phyloP scores from a whole-genome alignment of 176 grass and related monocot genomes.

The Alloteropsis semialata region DNA sequence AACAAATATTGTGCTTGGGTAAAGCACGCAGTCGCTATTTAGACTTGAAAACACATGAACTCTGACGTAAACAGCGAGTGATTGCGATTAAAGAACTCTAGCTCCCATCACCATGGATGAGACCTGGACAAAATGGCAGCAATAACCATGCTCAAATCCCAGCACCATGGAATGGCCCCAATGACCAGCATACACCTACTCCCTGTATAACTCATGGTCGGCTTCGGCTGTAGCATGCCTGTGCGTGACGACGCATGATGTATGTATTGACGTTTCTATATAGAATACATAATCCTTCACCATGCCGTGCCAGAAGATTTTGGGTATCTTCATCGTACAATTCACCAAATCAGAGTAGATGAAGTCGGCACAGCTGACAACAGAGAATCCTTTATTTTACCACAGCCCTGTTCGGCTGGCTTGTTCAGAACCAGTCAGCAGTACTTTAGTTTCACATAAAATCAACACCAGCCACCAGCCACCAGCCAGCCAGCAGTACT shows the following conservation, averaged over 20 bases:
- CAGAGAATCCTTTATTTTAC: neutral
- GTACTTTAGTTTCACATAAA: no score
- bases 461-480: no score
- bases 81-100: neutral
- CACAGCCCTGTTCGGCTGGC: no score
- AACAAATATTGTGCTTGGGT: no score
- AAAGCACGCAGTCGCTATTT: neutral
- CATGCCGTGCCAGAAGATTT: no score
- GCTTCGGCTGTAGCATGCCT: neutral
- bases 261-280: neutral
- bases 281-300: neutral
- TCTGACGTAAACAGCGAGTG: neutral
- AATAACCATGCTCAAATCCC: neutral
- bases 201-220: neutral
- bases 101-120: neutral
- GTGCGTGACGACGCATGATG: neutral
- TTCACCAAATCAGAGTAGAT: no score
- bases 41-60: neutral
- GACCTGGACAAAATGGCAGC: neutral
- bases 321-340: no score
- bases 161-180: neutral
- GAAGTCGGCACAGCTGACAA: neutral
- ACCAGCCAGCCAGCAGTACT: no score
- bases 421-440: no score
- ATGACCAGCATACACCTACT: no score